Conservation (phyloP, 2,329 filamentous ascomycete genomes). For the Ceratocystis colombiana region DNA sequence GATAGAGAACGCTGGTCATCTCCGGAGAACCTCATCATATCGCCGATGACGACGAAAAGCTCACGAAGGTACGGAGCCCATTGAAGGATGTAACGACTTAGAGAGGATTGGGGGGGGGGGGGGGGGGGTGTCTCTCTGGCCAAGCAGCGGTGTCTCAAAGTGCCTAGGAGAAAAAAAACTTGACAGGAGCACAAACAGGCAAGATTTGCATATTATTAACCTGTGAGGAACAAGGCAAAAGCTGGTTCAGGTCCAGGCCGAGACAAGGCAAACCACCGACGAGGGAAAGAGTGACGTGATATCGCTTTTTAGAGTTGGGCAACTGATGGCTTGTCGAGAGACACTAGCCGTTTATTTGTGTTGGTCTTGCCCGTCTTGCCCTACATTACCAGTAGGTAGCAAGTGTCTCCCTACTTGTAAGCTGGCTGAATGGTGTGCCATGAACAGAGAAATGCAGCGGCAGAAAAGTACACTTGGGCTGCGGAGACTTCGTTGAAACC, state of each 20-base stretch:
- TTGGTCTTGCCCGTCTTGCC: too few relatives aligned
- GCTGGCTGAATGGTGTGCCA: too few relatives aligned
- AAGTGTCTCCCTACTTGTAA: too few relatives aligned
- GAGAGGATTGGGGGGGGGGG: too few relatives aligned
- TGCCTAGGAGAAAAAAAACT: neutral
- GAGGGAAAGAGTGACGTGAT: neutral
- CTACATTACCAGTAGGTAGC: too few relatives aligned
- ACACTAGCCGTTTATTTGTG: too few relatives aligned
- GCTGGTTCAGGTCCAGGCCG: neutral
- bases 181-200: constrained; percentile 3
- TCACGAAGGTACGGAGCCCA: neutral
- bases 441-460: too few relatives aligned
- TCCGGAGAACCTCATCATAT: neutral
- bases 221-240: neutral
- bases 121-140: neutral
- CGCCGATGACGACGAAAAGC: neutral
- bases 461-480: too few relatives aligned
- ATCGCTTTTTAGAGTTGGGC: neutral
- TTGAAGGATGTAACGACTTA: neutral
- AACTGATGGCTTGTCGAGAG: too few relatives aligned
- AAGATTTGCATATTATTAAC: neutral
- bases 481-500: too few relatives aligned
- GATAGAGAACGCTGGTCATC: neutral
- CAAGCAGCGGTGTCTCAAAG: neutral
- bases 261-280: neutral